Evolutionary conservation across 1,284 basidiomycete genomes (phyloP).

Genomic region (Grifola frondosa): DNA sequence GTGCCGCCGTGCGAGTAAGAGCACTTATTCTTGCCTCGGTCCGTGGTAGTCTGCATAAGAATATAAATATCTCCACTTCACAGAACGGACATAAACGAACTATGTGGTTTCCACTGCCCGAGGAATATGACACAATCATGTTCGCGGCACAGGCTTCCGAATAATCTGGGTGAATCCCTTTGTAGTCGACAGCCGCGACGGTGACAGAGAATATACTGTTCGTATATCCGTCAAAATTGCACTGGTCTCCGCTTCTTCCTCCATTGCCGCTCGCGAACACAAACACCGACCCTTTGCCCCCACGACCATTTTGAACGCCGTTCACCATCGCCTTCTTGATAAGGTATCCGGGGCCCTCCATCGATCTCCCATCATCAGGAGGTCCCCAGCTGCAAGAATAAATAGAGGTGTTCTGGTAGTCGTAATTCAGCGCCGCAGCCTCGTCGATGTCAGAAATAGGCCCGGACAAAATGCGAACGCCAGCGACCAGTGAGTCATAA

Average conservation of each 20-base stretch:
- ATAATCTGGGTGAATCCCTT: conserved; percentile 94
- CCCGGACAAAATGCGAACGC: conserved; percentile 93
- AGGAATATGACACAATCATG: conserved; percentile 94
- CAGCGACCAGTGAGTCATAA: conserved; percentile 88
- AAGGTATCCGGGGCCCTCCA: conserved; percentile 93
- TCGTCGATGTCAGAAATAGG: conserved; percentile 99
- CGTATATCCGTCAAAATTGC: conserved; percentile 99
- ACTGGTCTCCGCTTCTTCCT: conserved; percentile 89
- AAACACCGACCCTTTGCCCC: conserved; percentile 90
- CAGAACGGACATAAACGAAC: conserved; percentile 49
- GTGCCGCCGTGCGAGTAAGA: conserved; percentile 90
- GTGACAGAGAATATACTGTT: conserved; percentile 98
- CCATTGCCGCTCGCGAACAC: conserved; percentile 99
- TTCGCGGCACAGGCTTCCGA: conserved; percentile 97
- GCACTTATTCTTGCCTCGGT: conserved; percentile 86
- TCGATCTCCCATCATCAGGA: conserved; percentile 90
- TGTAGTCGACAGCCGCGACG: conserved; percentile 90
- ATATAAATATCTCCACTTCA: conserved; percentile 8
- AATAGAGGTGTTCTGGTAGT: conserved; percentile 89
- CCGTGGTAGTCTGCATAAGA: conserved; percentile 81
- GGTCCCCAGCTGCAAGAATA: conserved; percentile 99
- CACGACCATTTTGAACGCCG: conserved; percentile 89
- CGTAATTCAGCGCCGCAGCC: conserved; percentile 92
- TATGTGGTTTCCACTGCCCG: conserved; percentile 92
- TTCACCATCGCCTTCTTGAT: conserved; percentile 96